A percentile compares a stretch with the other conserved stretches of the same genome.
Conservation (phyloP, 2,329 filamentous ascomycete species). For the Fusarium sambucinum region DNA sequence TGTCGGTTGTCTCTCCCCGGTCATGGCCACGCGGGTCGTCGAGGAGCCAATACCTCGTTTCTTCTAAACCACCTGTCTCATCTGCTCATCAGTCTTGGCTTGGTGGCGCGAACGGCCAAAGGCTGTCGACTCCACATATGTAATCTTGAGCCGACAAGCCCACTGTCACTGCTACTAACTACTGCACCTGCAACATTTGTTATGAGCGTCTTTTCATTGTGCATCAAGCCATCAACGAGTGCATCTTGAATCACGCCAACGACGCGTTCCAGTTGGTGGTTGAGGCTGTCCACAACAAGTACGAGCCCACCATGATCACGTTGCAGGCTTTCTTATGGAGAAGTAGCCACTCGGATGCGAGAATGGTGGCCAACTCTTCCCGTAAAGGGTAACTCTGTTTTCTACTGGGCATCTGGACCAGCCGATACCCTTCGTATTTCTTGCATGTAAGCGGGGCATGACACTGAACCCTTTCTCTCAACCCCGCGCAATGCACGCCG, state of each 20-base stretch:
- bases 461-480: slow-evolving; percentile 27
- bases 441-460: slow-evolving; percentile 34
- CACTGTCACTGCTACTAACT: slow-evolving; percentile 28
- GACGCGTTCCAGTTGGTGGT: slow-evolving; percentile 41
- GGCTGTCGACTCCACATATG: slow-evolving; percentile 26
- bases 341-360: slow-evolving; percentile 36
- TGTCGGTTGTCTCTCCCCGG: slow-evolving; percentile 11
- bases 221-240: slow-evolving; percentile 27
- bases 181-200: slow-evolving; percentile 14
- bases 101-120: slow-evolving; percentile 38
- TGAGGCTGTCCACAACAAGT: slow-evolving; percentile 28
- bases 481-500: slow-evolving; percentile 37
- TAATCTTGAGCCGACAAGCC: slow-evolving; percentile 29
- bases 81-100: slow-evolving; percentile 21
- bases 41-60: slow-evolving; percentile 20
- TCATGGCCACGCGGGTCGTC: slow-evolving; percentile 13
- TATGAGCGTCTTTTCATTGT: slow-evolving; percentile 31
- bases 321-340: slow-evolving; percentile 23
- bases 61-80: slow-evolving; percentile 24
- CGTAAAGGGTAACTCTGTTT: slow-evolving; percentile 37
- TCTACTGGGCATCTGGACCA: slow-evolving; percentile 30
- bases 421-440: slow-evolving; percentile 41
- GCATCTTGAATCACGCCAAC: slow-evolving; percentile 26
- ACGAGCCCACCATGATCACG: slow-evolving; percentile 38
- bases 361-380: slow-evolving; percentile 37